Percentiles rank a stretch among this genome's conserved stretches.
Conservation (phyloP, 2,329 filamentous ascomycete genomes). For the Aspergillus fumigatiaffinis region DNA sequence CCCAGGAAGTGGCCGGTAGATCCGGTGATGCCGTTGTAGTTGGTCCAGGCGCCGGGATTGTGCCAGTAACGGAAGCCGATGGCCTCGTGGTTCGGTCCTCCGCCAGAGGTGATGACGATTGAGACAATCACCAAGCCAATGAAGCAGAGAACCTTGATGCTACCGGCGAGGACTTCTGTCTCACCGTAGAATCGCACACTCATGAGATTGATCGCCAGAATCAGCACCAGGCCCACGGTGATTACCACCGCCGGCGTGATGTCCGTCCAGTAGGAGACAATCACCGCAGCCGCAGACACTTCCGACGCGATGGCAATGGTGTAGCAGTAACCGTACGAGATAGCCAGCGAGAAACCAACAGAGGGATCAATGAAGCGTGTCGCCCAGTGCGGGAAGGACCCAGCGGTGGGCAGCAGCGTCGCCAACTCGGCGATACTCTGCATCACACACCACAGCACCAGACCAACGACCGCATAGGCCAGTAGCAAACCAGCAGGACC, state of each 20-base stretch:
- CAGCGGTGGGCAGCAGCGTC: constrained; percentile 83
- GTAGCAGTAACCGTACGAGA: constrained; percentile 75
- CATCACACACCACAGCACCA: constrained; percentile 84
- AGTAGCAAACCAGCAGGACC: constrained; percentile 73
- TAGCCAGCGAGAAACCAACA: constrained; percentile 82
- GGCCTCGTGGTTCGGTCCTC: constrained; percentile 26
- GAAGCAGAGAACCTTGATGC: constrained; percentile 31
- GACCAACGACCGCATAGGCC: constrained; percentile 57
- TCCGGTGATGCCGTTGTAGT: constrained; percentile 29
- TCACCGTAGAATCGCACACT: constrained; percentile 32
- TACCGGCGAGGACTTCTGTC: constrained; percentile 28
- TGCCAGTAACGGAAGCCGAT: constrained; percentile 36
- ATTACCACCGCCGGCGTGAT: constrained; percentile 72
- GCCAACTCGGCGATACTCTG: constrained; percentile 87
- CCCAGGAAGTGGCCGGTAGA: constrained; percentile 32
- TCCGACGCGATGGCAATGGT: constrained; percentile 74
- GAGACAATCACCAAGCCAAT: constrained; percentile 27
- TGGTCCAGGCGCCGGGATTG: constrained; percentile 29
- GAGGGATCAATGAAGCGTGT: constrained; percentile 87
- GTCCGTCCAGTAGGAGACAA: constrained; percentile 70
- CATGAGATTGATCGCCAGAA: constrained; percentile 29
- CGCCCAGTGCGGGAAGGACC: constrained; percentile 86
- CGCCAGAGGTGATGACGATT: constrained; percentile 33
- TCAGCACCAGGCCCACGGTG: constrained; percentile 26
- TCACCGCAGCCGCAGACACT: constrained; percentile 80